A percentile compares a stretch with the other conserved stretches of the same genome.
Evolutionary conservation across 129 eudicot genomes (phyloP).

Genomic region (Heracleum sosnowskyi): DNA sequence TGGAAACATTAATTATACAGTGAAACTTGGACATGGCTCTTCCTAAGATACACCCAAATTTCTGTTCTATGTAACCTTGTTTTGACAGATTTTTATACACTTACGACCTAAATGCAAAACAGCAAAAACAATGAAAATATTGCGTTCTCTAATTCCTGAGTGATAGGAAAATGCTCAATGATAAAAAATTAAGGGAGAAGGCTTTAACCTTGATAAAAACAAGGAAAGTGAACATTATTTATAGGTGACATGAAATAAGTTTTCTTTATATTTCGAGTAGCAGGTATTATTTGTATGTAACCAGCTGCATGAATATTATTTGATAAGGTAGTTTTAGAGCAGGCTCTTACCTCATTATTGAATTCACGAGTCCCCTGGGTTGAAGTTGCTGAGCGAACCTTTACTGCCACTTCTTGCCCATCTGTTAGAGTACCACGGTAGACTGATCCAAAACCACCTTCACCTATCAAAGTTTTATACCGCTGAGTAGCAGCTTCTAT

Average conservation of each 20-base stretch:
- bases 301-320: background rate
- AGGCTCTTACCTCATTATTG: slow-evolving; percentile 58
- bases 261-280: background rate
- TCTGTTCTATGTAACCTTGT: background rate
- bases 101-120: background rate
- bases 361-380: slow-evolving; percentile 92
- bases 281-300: background rate
- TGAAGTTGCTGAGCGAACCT: slow-evolving; percentile 80
- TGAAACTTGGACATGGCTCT: background rate
- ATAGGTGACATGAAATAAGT: background rate
- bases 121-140: background rate
- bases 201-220: background rate
- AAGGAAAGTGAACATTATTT: background rate
- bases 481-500: slow-evolving; percentile 62
- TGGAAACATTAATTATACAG: background rate
- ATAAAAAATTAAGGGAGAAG: background rate
- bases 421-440: slow-evolving; percentile 69
- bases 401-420: slow-evolving; percentile 87
- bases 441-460: slow-evolving; percentile 87
- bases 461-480: slow-evolving; percentile 76
- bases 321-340: background rate
- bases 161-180: background rate
- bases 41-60: background rate
- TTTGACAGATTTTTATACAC: background rate
- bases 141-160: background rate